Evolutionary conservation across 1,284 basidiomycete species (phyloP).

Genomic region (Tilletia horrida): DNA sequence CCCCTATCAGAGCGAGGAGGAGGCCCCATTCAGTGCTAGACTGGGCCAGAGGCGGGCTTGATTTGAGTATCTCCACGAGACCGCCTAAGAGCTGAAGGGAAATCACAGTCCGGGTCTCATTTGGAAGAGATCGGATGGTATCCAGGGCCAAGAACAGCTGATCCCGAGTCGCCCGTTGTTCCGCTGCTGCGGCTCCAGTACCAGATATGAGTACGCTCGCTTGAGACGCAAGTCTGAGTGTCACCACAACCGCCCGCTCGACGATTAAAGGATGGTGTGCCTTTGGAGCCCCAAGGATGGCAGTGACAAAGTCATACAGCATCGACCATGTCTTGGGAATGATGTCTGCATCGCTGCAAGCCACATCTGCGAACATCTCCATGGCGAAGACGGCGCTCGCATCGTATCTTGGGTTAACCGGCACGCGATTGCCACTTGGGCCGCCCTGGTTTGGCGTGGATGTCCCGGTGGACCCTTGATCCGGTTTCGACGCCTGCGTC

Average conservation of each 20-base stretch:
- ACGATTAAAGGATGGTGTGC: slow-evolving; percentile 85
- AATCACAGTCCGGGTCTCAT: slow-evolving; percentile 72
- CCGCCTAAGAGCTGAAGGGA: slow-evolving; percentile 88
- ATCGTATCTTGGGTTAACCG: slow-evolving; percentile 67
- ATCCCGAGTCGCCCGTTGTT: slow-evolving; percentile 72
- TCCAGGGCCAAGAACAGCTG: slow-evolving; percentile 92
- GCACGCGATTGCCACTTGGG: not conserved
- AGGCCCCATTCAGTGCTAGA: slow-evolving; percentile 95
- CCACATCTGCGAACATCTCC: slow-evolving; percentile 87
- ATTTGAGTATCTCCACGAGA: slow-evolving; percentile 71
- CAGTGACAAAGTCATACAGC: slow-evolving; percentile 83
- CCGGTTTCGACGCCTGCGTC: slow-evolving; percentile 57
- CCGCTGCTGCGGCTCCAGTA: slow-evolving; percentile 19
- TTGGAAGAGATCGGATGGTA: slow-evolving; percentile 75
- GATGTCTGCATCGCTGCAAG: slow-evolving; percentile 63
- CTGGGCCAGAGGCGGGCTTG: slow-evolving; percentile 63
- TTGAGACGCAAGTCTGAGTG: slow-evolving; percentile 35
- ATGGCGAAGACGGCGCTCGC: slow-evolving; percentile 88
- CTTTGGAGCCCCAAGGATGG: slow-evolving; percentile 71
- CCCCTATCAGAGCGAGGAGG: slow-evolving; percentile 81
- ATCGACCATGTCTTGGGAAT: slow-evolving; percentile 88
- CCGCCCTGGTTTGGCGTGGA: slow-evolving; percentile 24
- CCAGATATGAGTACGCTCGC: slow-evolving; percentile 21
- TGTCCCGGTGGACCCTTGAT: slow-evolving; percentile 33
- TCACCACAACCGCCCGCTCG: slow-evolving; percentile 82